These are phyloP conservation scores for Arthrobotrys musiformis DNA, from an alignment of 2,329 filamentous ascomycete genomes.

Conservation along the genomic window DNA sequence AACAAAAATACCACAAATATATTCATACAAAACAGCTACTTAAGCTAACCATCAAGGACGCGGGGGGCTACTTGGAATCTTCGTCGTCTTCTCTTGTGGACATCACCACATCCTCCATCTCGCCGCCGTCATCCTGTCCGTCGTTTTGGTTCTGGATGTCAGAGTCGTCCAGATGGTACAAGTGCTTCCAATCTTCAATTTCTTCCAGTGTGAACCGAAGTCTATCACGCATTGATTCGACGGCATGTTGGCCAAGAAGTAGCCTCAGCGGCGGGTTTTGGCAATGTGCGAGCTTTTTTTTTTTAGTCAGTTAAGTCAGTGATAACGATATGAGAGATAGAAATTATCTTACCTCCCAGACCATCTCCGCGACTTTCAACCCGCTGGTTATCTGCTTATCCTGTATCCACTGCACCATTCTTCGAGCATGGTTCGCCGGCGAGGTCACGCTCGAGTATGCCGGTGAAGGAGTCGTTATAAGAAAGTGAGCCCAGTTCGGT, in stretches of 20 bases:
- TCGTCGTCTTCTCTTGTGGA: constrained; percentile 52
- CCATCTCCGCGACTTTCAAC: constrained; percentile 89
- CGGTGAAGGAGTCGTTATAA: constrained; percentile 85
- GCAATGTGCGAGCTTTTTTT: constrained; percentile 82
- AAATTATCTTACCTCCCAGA: constrained; percentile 70
- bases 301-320: no score
- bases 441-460: constrained; percentile 81
- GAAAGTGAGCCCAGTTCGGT: constrained; percentile 89
- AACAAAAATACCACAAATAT: constrained; percentile 9
- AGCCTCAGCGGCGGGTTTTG: constrained; percentile 89
- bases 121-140: constrained; percentile 60
- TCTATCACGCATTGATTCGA: constrained; percentile 92
- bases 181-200: constrained; percentile 84
- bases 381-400: constrained; percentile 92
- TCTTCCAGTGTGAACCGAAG: constrained; percentile 92
- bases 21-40: not conserved
- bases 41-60: not conserved
- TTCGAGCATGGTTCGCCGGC: constrained; percentile 85
- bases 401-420: constrained; percentile 94
- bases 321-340: not conserved
- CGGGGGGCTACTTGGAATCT: constrained; percentile 21
- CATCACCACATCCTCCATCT: constrained; percentile 59
- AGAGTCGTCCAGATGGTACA: constrained; percentile 71
- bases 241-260: constrained; percentile 90
- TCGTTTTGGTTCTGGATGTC: constrained; percentile 59